Percentiles rank a stretch among this genome's conserved stretches.
Evolutionary conservation across 352 stramenopile species (phyloP).

Genomic region (Detonula confervacea): DNA sequence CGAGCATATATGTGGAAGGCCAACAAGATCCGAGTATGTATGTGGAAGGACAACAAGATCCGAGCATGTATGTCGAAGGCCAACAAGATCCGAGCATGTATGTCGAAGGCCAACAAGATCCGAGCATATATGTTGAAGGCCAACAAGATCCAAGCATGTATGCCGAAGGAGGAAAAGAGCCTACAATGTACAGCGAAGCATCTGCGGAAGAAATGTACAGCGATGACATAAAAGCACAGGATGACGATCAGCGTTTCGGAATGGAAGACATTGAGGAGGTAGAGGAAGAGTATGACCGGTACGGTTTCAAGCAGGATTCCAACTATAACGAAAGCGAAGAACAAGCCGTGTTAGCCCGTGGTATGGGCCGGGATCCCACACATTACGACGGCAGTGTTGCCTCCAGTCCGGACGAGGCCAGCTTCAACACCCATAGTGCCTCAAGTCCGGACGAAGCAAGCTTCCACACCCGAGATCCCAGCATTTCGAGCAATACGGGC

Average conservation of each 20-base stretch:
- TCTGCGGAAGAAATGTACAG: not conserved
- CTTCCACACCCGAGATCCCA: no score
- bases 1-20: conserved; percentile 28
- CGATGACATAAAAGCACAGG: not conserved
- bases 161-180: not conserved
- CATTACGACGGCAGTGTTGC: no score
- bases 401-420: no score
- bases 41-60: not conserved
- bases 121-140: no score
- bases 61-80: not conserved
- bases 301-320: no score
- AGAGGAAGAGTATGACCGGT: not conserved
- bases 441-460: no score
- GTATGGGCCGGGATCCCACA: no score
- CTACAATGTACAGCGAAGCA: not conserved
- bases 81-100: not conserved
- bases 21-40: conserved; percentile 41
- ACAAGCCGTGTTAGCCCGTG: no score
- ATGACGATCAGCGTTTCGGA: not conserved
- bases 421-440: no score
- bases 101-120: not conserved
- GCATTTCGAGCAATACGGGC: no score
- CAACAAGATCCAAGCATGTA: no score
- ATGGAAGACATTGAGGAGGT: conserved; percentile 3
- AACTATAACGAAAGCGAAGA: no score